phyloP scores from a whole-genome alignment of 768 basidiomycete genomes.

The Rhodosporidiobolus sp. region DNA sequence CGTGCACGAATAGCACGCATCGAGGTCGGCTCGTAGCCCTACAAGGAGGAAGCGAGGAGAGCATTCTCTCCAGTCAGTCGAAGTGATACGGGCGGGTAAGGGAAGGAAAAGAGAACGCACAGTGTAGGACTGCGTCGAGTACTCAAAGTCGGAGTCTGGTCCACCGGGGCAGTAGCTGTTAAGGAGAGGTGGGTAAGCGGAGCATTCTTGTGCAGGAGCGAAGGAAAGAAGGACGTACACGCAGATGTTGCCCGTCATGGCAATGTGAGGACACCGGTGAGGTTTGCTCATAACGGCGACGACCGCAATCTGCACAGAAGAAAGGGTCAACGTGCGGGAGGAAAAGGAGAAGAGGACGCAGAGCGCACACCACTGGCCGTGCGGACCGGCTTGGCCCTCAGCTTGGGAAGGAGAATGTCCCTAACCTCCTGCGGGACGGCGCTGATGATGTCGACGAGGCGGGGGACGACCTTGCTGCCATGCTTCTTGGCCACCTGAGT shows the following conservation, averaged over 20 bases:
- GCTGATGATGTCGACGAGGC: slow-evolving; percentile 95
- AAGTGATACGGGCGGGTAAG: neutral
- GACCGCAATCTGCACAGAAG: slow-evolving; percentile 77
- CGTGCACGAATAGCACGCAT: slow-evolving; percentile 98
- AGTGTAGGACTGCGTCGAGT: slow-evolving; percentile 79
- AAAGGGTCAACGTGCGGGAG: neutral
- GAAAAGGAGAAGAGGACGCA: slow-evolving; percentile 36
- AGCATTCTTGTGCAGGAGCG: too few species aligned
- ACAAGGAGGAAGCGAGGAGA: slow-evolving; percentile 50
- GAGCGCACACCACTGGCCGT: slow-evolving; percentile 94
- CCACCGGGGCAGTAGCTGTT: slow-evolving; percentile 93
- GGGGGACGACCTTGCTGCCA: slow-evolving; percentile 77
- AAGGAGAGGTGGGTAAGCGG: too few species aligned
- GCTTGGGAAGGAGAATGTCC: slow-evolving; percentile 79
- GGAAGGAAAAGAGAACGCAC: slow-evolving; percentile 2
- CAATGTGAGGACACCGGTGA: slow-evolving; percentile 98
- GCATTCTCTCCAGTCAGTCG: too few species aligned
- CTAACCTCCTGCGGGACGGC: slow-evolving; percentile 98
- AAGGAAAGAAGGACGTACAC: slow-evolving; percentile 61
- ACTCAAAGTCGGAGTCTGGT: slow-evolving; percentile 98
- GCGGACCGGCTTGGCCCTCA: slow-evolving; percentile 88
- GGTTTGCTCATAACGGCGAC: slow-evolving; percentile 99
- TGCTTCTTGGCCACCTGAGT: slow-evolving; percentile 86
- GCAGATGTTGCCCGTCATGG: slow-evolving; percentile 99
- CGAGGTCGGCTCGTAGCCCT: slow-evolving; percentile 93